These are phyloP conservation scores for Bertia moriformis DNA, from an alignment of 2,329 filamentous ascomycete genomes.

Conservation along the genomic window DNA sequence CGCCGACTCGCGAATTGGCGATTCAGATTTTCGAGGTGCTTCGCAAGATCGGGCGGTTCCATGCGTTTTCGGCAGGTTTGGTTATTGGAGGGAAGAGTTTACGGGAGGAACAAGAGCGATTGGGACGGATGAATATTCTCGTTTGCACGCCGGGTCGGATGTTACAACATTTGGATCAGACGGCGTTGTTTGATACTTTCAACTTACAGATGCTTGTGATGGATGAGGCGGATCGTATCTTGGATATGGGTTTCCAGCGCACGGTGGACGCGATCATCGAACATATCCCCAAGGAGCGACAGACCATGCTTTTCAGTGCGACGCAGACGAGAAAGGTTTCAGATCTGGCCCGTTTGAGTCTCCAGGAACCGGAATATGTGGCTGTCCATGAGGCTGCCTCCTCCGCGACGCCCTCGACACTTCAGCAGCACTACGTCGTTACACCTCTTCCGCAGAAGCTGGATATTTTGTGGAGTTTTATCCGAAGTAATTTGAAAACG, in stretches of 20 bases:
- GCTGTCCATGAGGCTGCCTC: conserved; percentile 75
- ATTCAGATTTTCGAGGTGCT: conserved; percentile 95
- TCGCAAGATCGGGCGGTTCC: conserved; percentile 74
- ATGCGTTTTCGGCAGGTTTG: conserved; percentile 80
- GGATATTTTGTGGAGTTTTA: conserved; percentile 83
- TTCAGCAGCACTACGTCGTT: conserved; percentile 84
- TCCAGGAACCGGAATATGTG: conserved; percentile 87
- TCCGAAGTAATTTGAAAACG: conserved; percentile 76
- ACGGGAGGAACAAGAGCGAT: conserved; percentile 63
- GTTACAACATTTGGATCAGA: conserved; percentile 90
- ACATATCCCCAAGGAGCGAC: conserved; percentile 70
- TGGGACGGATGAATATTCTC: conserved; percentile 89
- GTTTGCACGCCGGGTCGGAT: conserved; percentile 92
- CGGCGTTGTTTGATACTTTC: conserved; percentile 74
- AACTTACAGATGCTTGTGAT: conserved; percentile 85
- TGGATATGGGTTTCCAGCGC: conserved; percentile 92
- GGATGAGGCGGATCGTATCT: conserved; percentile 89
- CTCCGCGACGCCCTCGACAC: conserved; percentile 64
- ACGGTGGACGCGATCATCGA: conserved; percentile 87
- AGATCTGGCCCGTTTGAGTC: conserved; percentile 74
- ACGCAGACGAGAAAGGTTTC: conserved; percentile 92
- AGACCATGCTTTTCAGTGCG: conserved; percentile 89
- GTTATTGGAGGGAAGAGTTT: conserved; percentile 88
- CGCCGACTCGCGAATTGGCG: conserved; percentile 84
- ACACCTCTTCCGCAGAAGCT: conserved; percentile 79